Conservation (phyloP, 208 protist genomes). For the Naegleria fowleri region DNA sequence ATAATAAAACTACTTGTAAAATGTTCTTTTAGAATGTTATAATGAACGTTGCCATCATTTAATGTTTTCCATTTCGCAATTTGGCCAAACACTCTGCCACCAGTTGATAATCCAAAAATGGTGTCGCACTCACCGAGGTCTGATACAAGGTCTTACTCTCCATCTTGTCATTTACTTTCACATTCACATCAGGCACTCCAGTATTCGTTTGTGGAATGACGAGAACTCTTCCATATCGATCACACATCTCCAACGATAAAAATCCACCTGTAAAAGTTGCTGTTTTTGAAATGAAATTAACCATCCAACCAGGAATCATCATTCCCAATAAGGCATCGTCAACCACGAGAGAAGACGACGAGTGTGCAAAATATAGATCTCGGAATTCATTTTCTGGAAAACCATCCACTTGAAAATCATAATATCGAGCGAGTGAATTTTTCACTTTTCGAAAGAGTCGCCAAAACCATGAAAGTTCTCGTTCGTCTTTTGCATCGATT, state of each 20-base stretch:
- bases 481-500: not conserved
- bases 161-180: not conserved
- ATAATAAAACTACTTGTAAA: too few species aligned
- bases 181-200: not conserved
- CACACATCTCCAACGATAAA: not conserved
- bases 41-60: too few species aligned
- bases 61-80: not conserved
- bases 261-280: not conserved
- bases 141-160: not conserved
- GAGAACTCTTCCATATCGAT: not conserved
- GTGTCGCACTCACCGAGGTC: not conserved
- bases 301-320: not conserved
- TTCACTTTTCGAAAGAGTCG: not conserved
- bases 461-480: not conserved
- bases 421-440: not conserved
- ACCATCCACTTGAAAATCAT: not conserved
- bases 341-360: too few species aligned
- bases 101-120: not conserved
- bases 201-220: not conserved
- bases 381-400: not conserved
- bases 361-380: not conserved
- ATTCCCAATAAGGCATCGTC: not conserved
- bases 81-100: not conserved
- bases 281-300: not conserved
- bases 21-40: too few species aligned